phyloP scores from a whole-genome alignment of 2,329 filamentous ascomycete species.

The Trichoderma koningii region DNA sequence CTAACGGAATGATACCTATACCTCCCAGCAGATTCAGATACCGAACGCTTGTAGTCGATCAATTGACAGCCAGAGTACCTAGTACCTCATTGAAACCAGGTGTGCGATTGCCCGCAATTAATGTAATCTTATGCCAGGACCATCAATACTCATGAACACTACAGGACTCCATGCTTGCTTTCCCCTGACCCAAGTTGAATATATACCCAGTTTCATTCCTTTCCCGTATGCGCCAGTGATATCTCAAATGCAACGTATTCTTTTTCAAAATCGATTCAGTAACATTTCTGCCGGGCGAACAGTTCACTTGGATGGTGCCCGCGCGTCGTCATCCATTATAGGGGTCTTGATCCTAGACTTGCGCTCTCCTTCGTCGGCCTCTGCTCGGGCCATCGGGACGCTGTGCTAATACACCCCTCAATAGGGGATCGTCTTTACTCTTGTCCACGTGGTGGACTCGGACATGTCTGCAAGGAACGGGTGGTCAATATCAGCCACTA shows the following conservation, averaged over 20 bases:
- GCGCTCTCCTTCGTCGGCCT: conserved; percentile 70
- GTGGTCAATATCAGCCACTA: conserved; percentile 25
- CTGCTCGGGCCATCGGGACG: conserved; percentile 81
- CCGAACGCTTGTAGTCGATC: background rate
- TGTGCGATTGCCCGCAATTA: conserved; percentile 10
- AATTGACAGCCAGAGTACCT: background rate
- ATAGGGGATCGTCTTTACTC: conserved; percentile 77
- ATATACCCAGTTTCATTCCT: conserved; percentile 13
- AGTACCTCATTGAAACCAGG: background rate
- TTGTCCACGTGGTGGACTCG: conserved; percentile 89
- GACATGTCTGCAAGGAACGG: conserved; percentile 67
- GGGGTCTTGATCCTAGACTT: background rate
- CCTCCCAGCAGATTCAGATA: background rate
- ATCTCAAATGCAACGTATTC: conserved; percentile 5
- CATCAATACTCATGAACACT: conserved; percentile 14
- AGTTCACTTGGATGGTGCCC: background rate
- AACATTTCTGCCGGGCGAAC: conserved; percentile 6
- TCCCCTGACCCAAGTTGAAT: conserved; percentile 3
- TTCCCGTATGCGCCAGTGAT: conserved; percentile 21
- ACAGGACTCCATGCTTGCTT: conserved; percentile 24
- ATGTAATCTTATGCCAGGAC: conserved; percentile 6
- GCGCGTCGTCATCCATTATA: background rate
- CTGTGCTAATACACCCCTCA: conserved; percentile 84
- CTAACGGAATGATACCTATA: background rate
- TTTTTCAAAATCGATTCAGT: conserved; percentile 4